phyloP scores from a whole-genome alignment of 805 yeast genomes.

The Candida ascalaphidarum region DNA sequence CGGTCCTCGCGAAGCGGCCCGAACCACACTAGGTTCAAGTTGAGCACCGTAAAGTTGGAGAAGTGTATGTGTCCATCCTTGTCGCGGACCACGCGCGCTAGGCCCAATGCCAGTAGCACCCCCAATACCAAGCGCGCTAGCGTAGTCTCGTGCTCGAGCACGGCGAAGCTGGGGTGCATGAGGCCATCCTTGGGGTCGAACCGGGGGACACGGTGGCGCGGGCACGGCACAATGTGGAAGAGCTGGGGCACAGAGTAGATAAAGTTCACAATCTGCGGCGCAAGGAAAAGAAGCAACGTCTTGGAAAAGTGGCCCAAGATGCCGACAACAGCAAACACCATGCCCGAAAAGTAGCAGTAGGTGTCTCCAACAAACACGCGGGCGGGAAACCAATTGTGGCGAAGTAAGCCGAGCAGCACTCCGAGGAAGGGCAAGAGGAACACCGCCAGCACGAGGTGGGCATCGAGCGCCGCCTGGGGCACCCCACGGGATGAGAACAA shows the following conservation, averaged over 20 bases:
- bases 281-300: constrained; percentile 74
- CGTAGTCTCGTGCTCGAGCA: constrained; percentile 18
- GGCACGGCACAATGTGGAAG: constrained; percentile 82
- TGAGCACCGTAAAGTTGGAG: constrained; percentile 84
- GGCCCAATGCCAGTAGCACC: constrained; percentile 37
- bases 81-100: constrained; percentile 33
- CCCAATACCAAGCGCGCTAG: constrained; percentile 22
- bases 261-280: constrained; percentile 89
- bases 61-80: constrained; percentile 30
- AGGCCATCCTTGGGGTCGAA: constrained; percentile 61
- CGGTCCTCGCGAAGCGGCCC: constrained; percentile 88
- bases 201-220: constrained; percentile 87
- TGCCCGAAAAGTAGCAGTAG: constrained; percentile 95
- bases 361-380: constrained; percentile 96
- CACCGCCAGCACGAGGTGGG: constrained; percentile 76
- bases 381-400: constrained; percentile 87
- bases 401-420: constrained; percentile 66
- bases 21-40: constrained; percentile 70
- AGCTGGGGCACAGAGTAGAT: constrained; percentile 89
- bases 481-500: constrained; percentile 35
- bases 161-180: constrained; percentile 54
- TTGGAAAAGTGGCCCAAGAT: constrained; percentile 94
- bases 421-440: constrained; percentile 83
- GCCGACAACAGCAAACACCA: constrained; percentile 97
- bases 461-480: constrained; percentile 51